These are phyloP conservation scores for Akanthomyces lecanii DNA, from an alignment of 2,329 filamentous ascomycete species.

Conservation along the genomic window DNA sequence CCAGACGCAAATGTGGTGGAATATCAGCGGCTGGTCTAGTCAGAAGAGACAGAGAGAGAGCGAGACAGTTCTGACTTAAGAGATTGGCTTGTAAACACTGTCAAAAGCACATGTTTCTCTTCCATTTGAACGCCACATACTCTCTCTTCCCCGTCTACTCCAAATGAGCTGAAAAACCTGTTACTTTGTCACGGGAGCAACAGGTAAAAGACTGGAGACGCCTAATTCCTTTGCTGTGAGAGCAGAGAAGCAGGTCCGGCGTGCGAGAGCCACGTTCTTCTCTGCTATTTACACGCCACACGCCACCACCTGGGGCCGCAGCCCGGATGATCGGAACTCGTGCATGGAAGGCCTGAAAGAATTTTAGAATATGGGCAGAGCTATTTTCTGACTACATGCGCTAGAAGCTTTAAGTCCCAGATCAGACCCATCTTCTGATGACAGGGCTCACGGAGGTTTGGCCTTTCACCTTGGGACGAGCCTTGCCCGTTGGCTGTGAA, in stretches of 20 bases:
- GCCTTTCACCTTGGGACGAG: background rate
- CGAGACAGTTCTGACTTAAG: background rate
- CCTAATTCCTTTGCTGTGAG: background rate
- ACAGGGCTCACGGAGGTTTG: conserved; percentile 2
- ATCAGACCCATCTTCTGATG: background rate
- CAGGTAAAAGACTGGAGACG: background rate
- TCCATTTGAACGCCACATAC: too few relatives aligned
- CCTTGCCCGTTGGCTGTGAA: background rate
- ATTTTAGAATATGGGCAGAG: background rate
- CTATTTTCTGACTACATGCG: conserved; percentile 15
- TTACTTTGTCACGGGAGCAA: background rate
- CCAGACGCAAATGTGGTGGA: background rate
- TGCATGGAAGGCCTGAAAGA: conserved; percentile 7
- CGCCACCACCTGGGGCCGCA: background rate
- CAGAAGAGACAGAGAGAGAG: background rate
- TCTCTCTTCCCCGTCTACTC: too few relatives aligned
- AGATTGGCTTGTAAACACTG: background rate
- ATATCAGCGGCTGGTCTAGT: background rate
- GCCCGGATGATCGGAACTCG: conserved; percentile 4
- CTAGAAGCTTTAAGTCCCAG: background rate
- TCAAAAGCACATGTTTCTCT: too few relatives aligned
- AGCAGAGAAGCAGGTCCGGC: background rate
- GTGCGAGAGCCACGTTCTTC: background rate
- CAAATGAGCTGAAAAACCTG: background rate
- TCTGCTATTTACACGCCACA: background rate